phyloP scores from a whole-genome alignment of 2,329 filamentous ascomycete genomes.

The Penicillium aurantiogriseum region DNA sequence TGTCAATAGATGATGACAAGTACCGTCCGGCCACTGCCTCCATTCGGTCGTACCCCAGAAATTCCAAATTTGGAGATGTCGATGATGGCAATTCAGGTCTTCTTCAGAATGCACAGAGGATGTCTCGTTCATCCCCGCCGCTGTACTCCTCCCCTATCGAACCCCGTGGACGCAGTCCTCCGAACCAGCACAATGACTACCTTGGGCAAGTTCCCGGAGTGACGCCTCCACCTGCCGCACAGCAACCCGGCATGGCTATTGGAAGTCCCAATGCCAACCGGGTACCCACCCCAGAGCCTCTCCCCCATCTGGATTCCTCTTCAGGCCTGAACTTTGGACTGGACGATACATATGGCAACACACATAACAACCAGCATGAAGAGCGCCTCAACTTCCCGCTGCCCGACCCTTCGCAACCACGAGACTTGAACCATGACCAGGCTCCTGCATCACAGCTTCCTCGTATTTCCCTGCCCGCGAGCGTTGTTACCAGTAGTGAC shows the following conservation, averaged over 20 bases:
- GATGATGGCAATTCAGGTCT: constrained; percentile 54
- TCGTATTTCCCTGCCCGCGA: constrained; percentile 41
- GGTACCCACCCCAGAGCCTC: constrained; percentile 10
- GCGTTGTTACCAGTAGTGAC: constrained; percentile 54
- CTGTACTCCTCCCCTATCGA: constrained; percentile 22
- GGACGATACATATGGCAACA: constrained; percentile 4
- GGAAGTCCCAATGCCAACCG: constrained; percentile 15
- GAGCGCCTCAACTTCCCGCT: constrained; percentile 24
- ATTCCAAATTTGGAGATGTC: constrained; percentile 44
- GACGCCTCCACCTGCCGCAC: constrained; percentile 9
- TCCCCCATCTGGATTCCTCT: constrained; percentile 13
- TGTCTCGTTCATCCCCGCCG: constrained; percentile 55
- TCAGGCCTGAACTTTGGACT: constrained; percentile 23
- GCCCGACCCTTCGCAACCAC: constrained; percentile 16
- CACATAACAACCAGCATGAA: constrained; percentile 2
- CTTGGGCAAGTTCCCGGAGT: constrained; percentile 13
- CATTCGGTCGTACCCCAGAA: constrained; percentile 37
- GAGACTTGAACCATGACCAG: constrained; percentile 18
- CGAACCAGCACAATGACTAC: constrained; percentile 16
- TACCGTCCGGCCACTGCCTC: constrained; percentile 64
- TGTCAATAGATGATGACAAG: constrained; percentile 80
- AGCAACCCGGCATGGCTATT: constrained; percentile 14
- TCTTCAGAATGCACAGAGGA: constrained; percentile 56
- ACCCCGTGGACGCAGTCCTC: constrained; percentile 10
- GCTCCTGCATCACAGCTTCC: constrained; percentile 27